phyloP scores from a whole-genome alignment of 2,329 filamentous ascomycete species.

The Colletotrichum zoysiae region DNA sequence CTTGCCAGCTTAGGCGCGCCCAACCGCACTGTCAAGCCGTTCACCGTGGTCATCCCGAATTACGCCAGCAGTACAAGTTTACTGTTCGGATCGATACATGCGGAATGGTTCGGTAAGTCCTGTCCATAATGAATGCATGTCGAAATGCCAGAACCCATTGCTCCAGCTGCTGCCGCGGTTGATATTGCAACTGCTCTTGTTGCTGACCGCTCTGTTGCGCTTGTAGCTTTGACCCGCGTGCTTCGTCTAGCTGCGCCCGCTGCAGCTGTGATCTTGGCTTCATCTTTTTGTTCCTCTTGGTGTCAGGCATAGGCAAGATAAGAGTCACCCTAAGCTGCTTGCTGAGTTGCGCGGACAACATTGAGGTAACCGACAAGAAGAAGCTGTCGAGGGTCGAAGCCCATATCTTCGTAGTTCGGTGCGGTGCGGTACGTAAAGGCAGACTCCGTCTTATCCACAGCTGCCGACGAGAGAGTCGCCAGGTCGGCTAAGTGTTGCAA shows the following conservation, averaged over 20 bases:
- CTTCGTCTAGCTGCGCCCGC: background rate
- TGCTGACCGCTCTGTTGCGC: background rate
- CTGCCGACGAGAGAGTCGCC: constrained; percentile 53
- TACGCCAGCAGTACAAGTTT: constrained; percentile 4
- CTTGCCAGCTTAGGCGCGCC: too few relatives aligned
- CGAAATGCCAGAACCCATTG: background rate
- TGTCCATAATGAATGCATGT: background rate
- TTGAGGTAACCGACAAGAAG: constrained; percentile 55
- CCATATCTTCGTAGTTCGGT: constrained; percentile 56
- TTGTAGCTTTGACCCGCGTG: background rate
- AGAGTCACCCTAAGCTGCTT: constrained; percentile 31
- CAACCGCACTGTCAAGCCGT: background rate
- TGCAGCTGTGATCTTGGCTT: background rate
- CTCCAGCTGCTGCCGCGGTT: constrained; percentile 4
- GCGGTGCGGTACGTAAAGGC: constrained; percentile 41
- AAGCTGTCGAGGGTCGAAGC: constrained; percentile 56
- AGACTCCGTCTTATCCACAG: constrained; percentile 45
- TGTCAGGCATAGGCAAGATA: constrained; percentile 7
- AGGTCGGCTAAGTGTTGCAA: constrained; percentile 73
- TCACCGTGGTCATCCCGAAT: background rate
- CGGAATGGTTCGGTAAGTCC: too few relatives aligned
- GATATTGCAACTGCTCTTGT: background rate
- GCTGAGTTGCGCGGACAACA: constrained; percentile 37
- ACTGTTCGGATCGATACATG: background rate
- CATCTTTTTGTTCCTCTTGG: background rate